phyloP scores from a whole-genome alignment of 164 flowering plant genomes.

The Cinnamomum micranthum region DNA sequence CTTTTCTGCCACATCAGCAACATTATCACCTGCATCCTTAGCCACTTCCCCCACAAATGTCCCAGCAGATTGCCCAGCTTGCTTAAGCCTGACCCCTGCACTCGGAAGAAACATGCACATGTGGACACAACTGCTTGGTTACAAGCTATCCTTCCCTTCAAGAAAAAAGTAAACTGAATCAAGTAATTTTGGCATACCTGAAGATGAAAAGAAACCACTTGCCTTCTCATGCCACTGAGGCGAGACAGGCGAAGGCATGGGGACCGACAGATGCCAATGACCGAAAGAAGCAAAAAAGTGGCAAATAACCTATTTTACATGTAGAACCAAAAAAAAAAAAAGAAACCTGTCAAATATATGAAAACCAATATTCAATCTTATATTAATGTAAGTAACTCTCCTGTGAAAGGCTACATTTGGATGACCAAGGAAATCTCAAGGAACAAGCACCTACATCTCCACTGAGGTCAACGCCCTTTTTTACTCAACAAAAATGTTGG shows the following conservation, averaged over 20 bases:
- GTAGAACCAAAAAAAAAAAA: too few species aligned
- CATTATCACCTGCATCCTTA: slow-evolving; percentile 81
- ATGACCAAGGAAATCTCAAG: too few species aligned
- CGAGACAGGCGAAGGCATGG: slow-evolving; percentile 59
- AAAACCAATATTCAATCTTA: neutral
- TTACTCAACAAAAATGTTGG: too few species aligned
- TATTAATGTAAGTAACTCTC: neutral
- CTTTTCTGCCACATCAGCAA: slow-evolving; percentile 62
- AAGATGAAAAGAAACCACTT: slow-evolving; percentile 65
- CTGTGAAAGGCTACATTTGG: neutral
- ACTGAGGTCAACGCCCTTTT: too few species aligned
- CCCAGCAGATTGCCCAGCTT: slow-evolving; percentile 83
- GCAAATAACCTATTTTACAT: neutral
- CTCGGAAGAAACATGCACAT: neutral
- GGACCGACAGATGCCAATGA: slow-evolving; percentile 1
- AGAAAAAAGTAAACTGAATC: neutral
- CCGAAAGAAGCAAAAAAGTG: neutral
- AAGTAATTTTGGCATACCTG: slow-evolving; percentile 41
- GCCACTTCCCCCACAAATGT: slow-evolving; percentile 64
- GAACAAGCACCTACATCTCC: too few species aligned
- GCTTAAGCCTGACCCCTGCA: slow-evolving; percentile 74
- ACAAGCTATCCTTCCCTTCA: neutral
- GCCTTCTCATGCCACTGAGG: slow-evolving; percentile 91
- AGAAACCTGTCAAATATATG: neutral
- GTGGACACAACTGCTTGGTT: neutral